Base-by-base conservation (phyloP, 1,284 basidiomycete species). In the Prillingera fragicola region DNA sequence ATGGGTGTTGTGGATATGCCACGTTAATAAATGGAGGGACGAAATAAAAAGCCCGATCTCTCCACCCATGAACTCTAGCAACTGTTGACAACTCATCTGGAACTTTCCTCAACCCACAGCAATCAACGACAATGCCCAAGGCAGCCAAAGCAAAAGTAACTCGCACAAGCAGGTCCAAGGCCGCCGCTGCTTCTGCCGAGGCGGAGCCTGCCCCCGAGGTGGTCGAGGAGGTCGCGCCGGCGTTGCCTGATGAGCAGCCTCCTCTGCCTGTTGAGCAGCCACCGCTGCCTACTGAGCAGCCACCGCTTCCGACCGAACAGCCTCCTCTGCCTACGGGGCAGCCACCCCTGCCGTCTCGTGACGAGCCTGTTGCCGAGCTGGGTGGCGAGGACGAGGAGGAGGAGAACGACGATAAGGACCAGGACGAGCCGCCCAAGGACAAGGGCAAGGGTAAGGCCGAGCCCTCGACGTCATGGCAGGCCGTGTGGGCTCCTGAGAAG, bases 401-500 rank as follows among this genome's bases (percentile, higher is more conserved):
- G 8, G 45, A 48, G 2, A 44, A 43, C 4, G 38, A 32, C 0
- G 43, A 46, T 6, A 37, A 50, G 3, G 45, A 44, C 13, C 54
- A 43, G 2, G 50, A 47, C 0, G 34, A 37, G 9, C 25, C 14
- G 33, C n/a, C 21, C 7, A 41, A 25, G 39, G 46, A 28, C 17
- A 34, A 42, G 19, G 45, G 32, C 33, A 71, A 77, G 52, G 34
- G 14, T 9, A 45, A 45, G 26, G 29, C 17, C 2, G 24, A 44
- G 6, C 27, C 25, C 8, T 38, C 47, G 8, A 57, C 61, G 33
- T 52, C 60, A 1, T 91, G 88, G 88, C 87, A 90, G 69, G 87
- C 88, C 21, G 80, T 92, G 29, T 91, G 80, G 75, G 82, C 87
- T 1, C 79, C 85, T 1, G 77, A 82, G 48, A 80, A 86, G 72